phyloP scores from a whole-genome alignment of 106 monocot species.

The Narthecium ossifragum region DNA sequence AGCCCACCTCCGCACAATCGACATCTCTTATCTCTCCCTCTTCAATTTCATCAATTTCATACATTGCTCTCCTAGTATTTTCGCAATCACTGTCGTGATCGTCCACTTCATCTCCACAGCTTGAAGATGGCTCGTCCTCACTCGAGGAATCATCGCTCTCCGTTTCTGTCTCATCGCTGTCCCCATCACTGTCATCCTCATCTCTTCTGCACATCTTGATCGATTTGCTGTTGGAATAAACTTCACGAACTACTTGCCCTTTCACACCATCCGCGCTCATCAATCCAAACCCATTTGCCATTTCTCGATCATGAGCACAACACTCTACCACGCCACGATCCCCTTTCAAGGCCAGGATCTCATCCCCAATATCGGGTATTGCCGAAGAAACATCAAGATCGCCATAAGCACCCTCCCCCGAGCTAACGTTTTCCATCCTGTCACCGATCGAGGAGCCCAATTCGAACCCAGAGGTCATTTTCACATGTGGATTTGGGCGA shows the following conservation, averaged over 20 bases:
- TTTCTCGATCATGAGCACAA: no score
- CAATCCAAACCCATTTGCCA: no score
- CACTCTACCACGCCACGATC: no score
- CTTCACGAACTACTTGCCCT: not conserved
- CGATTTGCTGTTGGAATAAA: not conserved
- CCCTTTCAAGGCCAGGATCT: no score
- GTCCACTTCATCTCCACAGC: constrained; percentile 13
- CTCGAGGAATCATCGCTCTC: not conserved
- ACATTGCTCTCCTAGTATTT: no score
- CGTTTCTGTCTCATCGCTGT: constrained; percentile 1
- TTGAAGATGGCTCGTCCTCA: constrained; percentile 7
- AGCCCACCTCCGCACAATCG: not conserved
- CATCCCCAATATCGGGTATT: no score
- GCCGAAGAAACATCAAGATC: no score
- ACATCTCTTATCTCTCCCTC: constrained; percentile 44
- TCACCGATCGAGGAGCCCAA: constrained; percentile 5
- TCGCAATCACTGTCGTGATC: not conserved
- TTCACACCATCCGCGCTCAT: not conserved
- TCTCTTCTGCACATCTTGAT: not conserved
- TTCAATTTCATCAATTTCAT: constrained; percentile 8
- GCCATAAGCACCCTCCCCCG: no score
- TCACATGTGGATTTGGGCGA: no score
- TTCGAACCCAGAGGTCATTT: no score
- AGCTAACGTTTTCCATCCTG: constrained; percentile 14
- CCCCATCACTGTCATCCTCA: not conserved